These are phyloP conservation scores for Tilletia horrida DNA, from an alignment of 1,284 basidiomycete species.

Conservation along the genomic window DNA sequence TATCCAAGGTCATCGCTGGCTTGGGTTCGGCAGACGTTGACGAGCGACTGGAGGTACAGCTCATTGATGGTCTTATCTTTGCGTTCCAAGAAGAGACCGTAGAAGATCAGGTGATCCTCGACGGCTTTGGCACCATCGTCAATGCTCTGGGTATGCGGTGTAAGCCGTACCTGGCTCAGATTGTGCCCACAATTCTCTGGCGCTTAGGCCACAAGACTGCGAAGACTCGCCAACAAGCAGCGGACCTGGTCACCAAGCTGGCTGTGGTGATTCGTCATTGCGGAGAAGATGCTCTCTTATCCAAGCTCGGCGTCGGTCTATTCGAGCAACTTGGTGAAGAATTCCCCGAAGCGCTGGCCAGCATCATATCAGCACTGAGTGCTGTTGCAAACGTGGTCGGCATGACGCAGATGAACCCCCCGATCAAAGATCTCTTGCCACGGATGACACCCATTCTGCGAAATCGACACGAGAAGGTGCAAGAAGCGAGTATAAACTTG, in stretches of 20 bases:
- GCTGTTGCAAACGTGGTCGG: constrained; percentile 99
- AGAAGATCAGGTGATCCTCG: constrained; percentile 97
- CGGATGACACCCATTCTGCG: constrained; percentile 99
- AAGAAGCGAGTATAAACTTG: constrained; percentile 98
- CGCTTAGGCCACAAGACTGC: constrained; percentile 98
- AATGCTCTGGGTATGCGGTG: constrained; percentile 95
- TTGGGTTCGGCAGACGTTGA: constrained; percentile 95
- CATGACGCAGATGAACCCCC: constrained; percentile 99
- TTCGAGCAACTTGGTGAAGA: constrained; percentile 99
- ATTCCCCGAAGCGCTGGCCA: constrained; percentile 92
- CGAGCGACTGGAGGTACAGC: constrained; percentile 84
- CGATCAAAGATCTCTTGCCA: constrained; percentile 94
- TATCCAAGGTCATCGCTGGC: constrained; percentile 88
- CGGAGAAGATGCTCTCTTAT: constrained; percentile 89
- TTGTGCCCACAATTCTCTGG: constrained; percentile 99
- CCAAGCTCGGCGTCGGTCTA: constrained; percentile 91
- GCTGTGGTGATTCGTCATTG: constrained; percentile 98
- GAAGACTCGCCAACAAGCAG: constrained; percentile 97
- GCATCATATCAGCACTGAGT: constrained; percentile 96
- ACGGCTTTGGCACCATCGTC: constrained; percentile 95
- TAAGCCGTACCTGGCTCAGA: constrained; percentile 96
- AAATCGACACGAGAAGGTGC: constrained; percentile 98
- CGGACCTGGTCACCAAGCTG: constrained; percentile 87
- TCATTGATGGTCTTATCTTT: constrained; percentile 98
- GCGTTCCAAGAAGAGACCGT: constrained; percentile 99